Percentiles rank a stretch among this genome's conserved stretches.
Evolutionary conservation across 495 filamentous ascomycete genomes (phyloP).

Genomic region (Aspergillus olivimuriae): DNA sequence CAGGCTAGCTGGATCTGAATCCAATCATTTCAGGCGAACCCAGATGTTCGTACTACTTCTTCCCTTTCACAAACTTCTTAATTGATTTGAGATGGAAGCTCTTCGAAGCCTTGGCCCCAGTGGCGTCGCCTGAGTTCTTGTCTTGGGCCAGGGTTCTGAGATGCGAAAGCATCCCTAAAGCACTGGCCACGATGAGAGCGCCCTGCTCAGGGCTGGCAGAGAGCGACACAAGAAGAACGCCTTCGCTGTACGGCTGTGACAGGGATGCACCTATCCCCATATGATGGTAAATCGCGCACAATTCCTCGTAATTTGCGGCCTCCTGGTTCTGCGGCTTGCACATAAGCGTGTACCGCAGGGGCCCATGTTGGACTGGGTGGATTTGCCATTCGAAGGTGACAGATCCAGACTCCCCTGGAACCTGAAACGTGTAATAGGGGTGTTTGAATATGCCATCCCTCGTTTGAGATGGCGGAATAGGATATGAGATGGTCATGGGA

Average conservation of each 20-base stretch:
- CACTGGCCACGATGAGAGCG: neutral
- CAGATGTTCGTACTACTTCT: too few species aligned
- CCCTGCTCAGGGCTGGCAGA: neutral
- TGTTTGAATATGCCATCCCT: neutral
- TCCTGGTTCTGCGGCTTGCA: neutral
- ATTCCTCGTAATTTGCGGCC: neutral
- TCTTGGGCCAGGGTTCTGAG: too few species aligned
- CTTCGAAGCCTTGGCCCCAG: too few species aligned
- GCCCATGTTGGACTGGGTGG: constrained; percentile 2
- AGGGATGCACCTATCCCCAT: constrained; percentile 3
- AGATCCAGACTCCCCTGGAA: neutral
- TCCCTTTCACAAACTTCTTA: too few species aligned
- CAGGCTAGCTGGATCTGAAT: too few species aligned
- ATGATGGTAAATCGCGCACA: constrained; percentile 7
- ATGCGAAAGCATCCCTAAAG: neutral
- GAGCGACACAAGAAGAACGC: neutral
- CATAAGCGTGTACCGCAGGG: constrained; percentile 5
- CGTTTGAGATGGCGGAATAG: constrained; percentile 2
- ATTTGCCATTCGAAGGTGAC: constrained; percentile 6
- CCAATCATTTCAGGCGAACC: too few species aligned
- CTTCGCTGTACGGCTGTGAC: constrained; percentile 6
- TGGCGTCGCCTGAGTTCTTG: too few species aligned
- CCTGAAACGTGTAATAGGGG: constrained; percentile 2
- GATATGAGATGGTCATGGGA: neutral
- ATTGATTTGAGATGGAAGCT: too few species aligned